Evolutionary conservation across 2,329 filamentous ascomycete species (phyloP).

Genomic region (Hymenoscyphus albidus): DNA sequence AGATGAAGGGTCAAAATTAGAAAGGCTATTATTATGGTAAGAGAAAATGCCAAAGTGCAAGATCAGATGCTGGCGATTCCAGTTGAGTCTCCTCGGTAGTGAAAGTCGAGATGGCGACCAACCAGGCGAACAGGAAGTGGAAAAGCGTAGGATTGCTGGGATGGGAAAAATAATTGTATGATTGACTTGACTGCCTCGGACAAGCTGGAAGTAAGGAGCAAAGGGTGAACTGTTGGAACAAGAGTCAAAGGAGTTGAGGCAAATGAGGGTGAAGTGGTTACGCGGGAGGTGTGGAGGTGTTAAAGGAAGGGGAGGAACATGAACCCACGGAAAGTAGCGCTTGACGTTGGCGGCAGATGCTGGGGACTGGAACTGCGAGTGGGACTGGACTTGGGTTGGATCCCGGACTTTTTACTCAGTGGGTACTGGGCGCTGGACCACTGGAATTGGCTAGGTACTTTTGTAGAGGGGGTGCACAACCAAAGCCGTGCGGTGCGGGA

Average conservation of each 20-base stretch:
- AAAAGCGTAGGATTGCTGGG: constrained; percentile 10
- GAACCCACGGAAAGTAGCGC: constrained; percentile 19
- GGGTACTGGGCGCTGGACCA: background rate
- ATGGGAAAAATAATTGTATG: constrained; percentile 14
- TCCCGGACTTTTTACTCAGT: constrained; percentile 17
- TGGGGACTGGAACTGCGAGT: constrained; percentile 10
- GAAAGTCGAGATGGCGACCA: constrained; percentile 3
- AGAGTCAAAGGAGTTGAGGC: constrained; percentile 6
- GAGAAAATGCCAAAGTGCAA: background rate
- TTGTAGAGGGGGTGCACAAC: constrained; percentile 7
- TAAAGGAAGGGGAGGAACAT: constrained; percentile 9
- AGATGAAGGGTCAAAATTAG: background rate
- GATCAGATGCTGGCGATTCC: background rate
- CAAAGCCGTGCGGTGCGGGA: constrained; percentile 14
- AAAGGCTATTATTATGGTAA: background rate
- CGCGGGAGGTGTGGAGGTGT: constrained; percentile 12
- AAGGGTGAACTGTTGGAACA: constrained; percentile 10
- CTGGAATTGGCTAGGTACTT: constrained; percentile 6
- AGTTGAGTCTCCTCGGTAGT: background rate
- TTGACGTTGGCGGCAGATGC: constrained; percentile 24
- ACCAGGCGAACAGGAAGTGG: constrained; percentile 6
- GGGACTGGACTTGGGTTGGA: constrained; percentile 9
- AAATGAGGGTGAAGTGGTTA: constrained; percentile 1
- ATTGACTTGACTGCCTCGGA: constrained; percentile 14
- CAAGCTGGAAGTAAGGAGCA: constrained; percentile 9